phyloP scores from a whole-genome alignment of 1,139 yeast species.

The Yarrowia galli region DNA sequence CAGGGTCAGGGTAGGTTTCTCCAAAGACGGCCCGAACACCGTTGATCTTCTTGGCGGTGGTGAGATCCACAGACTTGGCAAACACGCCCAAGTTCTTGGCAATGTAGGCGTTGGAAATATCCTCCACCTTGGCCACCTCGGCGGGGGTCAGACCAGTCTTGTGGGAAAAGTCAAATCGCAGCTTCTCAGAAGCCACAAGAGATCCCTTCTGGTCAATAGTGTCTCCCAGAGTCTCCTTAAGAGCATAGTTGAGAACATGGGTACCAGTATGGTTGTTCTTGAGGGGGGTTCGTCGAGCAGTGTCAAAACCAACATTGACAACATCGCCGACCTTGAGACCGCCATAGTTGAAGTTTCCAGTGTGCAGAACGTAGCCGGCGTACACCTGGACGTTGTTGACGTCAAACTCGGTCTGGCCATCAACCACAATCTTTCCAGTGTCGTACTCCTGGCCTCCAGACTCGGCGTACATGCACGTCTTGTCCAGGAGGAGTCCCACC shows the following conservation, averaged over 20 bases:
- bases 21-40: conserved; percentile 98
- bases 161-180: conserved; percentile 95
- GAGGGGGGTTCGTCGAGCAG: conserved; percentile 93
- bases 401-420: conserved; percentile 83
- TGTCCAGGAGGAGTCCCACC: conserved; percentile 82
- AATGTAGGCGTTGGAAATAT: conserved; percentile 73
- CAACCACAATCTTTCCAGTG: conserved; percentile 90
- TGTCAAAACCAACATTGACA: conserved; percentile 88
- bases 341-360: conserved; percentile 87
- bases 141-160: conserved; percentile 74
- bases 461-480: conserved; percentile 95
- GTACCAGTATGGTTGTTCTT: conserved; percentile 99
- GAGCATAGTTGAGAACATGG: conserved; percentile 87
- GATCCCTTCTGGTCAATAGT: conserved; percentile 96
- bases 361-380: conserved; percentile 94
- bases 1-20: conserved; percentile 99
- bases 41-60: conserved; percentile 70
- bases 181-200: conserved; percentile 90
- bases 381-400: conserved; percentile 91
- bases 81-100: conserved; percentile 74
- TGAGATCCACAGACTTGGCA: conserved; percentile 81
- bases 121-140: conserved; percentile 79
- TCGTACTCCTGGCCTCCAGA: conserved; percentile 99
- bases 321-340: conserved; percentile 67
- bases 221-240: conserved; percentile 85